Base-by-base conservation (phyloP, 73 alveolate genomes). In the Paramecium primaurelia region DNA sequence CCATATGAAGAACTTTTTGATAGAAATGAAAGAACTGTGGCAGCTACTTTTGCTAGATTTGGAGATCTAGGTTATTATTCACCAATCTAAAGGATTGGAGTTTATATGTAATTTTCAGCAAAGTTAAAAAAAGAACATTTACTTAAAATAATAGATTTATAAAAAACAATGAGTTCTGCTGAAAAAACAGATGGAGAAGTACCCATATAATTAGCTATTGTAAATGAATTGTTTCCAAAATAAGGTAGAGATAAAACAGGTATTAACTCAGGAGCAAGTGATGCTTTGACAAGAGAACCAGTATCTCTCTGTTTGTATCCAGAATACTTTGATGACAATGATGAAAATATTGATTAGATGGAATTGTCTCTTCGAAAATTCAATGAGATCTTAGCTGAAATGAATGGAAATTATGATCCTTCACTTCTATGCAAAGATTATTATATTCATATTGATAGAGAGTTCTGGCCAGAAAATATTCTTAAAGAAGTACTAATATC, bases 1-100 rank as follows among this genome's bases (percentile, higher is more conserved):
- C 98, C 98, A 4, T 96, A 85, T 93, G 97, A 96, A 36, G 99
- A 98, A 86, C 93, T 98, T 20, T 98, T 98, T 88, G 99, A 98
- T 86, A 92, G 99, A 92, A 95, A 98, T n/a, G 99, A 98, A 87
- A 89, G 99, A 89, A 98, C 99, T 2, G 88, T 94, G 54, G 99
- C 99, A 36, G 99, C 99, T 9, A 96, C 99, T 4, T 97, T 96
- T 92, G 99, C 99, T 7, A 96, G 96, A 80, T 98, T 97, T 58
- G 99, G 99, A 26, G 98, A 98, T 97, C 84, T 95, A 58, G 96
- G 97, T 9, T 98, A 98, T 91, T 98, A 93, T 86, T 96, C 99
- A 22, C 97, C 98, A 11, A 95, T 96, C 32, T 96, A 98, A 80
- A 97, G 99, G 93, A 98, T 98, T 32, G 99, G 99, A 9, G 92